These are phyloP conservation scores for Microthlaspi erraticum DNA, from an alignment of 345 rosid genomes.

Conservation along the genomic window DNA sequence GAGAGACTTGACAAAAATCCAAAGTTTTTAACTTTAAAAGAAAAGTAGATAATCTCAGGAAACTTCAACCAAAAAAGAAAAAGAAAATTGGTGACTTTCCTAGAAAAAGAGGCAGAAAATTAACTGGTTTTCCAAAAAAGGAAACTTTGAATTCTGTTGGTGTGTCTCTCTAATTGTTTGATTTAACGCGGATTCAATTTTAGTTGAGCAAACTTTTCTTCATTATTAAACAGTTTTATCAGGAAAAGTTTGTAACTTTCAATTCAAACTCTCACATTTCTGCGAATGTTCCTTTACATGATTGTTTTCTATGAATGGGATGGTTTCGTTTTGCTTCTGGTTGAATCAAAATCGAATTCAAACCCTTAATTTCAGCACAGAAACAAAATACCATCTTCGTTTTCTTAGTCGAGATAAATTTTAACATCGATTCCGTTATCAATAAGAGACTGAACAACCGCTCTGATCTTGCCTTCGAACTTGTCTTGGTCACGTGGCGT, in stretches of 20 bases:
- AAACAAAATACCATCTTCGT: not conserved
- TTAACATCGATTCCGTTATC: constrained; percentile 85
- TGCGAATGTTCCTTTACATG: not conserved
- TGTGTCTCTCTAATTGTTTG: no score
- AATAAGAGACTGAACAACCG: constrained; percentile 87
- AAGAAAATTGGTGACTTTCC: not conserved
- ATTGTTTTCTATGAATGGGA: not conserved
- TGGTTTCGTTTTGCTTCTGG: not conserved
- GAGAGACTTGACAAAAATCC: not conserved
- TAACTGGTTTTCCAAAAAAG: not conserved
- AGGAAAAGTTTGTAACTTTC: no score
- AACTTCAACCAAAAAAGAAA: not conserved
- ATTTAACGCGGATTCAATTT: not conserved
- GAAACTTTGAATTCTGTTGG: not conserved
- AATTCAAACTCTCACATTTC: no score
- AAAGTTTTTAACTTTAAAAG: not conserved
- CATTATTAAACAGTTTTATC: not conserved
- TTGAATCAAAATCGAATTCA: not conserved
- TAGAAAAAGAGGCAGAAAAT: not conserved
- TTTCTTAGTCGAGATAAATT: constrained; percentile 69
- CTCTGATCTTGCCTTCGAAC: constrained; percentile 96
- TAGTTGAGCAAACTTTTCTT: not conserved
- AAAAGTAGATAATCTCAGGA: not conserved
- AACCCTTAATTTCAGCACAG: constrained; percentile 1
- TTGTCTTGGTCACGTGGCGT: constrained; percentile 90